phyloP scores from a whole-genome alignment of 306 rosid genomes.

The Gleditsia sinensis region DNA sequence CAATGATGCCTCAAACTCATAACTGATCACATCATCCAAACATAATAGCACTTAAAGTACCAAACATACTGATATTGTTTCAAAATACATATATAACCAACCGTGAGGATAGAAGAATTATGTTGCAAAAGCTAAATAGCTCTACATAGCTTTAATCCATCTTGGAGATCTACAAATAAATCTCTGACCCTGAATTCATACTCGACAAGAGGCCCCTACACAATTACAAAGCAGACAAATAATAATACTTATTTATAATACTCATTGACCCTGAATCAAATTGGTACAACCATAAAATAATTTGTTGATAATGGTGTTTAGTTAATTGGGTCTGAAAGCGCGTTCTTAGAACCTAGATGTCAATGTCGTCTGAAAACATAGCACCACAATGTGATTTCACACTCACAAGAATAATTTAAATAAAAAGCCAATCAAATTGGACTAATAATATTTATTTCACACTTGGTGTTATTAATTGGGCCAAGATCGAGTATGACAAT shows the following conservation, averaged over 20 bases:
- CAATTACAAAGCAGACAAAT: slow-evolving; percentile 32
- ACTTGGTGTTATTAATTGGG: too few species aligned
- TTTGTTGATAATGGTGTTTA: too few species aligned
- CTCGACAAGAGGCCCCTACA: slow-evolving; percentile 76
- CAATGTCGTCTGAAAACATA: too few species aligned
- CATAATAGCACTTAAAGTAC: background rate
- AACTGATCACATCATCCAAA: slow-evolving; percentile 15
- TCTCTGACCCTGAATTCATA: slow-evolving; percentile 75
- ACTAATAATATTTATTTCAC: too few species aligned
- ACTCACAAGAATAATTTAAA: too few species aligned
- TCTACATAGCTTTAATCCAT: slow-evolving; percentile 83
- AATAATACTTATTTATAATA: background rate
- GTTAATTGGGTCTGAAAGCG: too few species aligned
- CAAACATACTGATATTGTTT: slow-evolving; percentile 26
- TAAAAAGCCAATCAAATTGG: too few species aligned
- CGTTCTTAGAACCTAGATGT: too few species aligned
- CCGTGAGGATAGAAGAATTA: slow-evolving; percentile 78
- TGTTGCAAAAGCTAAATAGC: slow-evolving; percentile 81
- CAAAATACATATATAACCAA: slow-evolving; percentile 31
- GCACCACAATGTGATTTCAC: too few species aligned
- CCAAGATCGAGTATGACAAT: too few species aligned
- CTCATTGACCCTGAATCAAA: slow-evolving; percentile 25
- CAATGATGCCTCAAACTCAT: slow-evolving; percentile 41
- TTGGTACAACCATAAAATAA: too few species aligned
- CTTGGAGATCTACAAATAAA: slow-evolving; percentile 83